These are phyloP conservation scores for Candolleomyces eurysporus DNA, from an alignment of 768 basidiomycete genomes.

Conservation along the genomic window DNA sequence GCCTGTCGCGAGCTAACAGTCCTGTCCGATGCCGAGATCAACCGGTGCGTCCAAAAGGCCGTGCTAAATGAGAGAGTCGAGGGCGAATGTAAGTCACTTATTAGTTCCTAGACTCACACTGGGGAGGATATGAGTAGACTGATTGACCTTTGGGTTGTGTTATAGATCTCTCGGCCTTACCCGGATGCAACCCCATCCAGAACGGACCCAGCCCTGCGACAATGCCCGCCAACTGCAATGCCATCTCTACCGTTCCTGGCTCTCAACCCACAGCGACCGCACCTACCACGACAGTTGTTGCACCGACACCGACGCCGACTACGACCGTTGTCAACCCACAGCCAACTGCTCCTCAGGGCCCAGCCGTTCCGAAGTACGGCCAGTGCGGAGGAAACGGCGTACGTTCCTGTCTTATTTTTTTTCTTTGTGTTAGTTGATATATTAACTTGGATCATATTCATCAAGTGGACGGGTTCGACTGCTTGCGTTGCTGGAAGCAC, in stretches of 20 bases:
- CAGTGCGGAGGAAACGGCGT: not conserved
- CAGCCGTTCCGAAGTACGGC: slow-evolving; percentile 1
- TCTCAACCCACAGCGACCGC: not conserved
- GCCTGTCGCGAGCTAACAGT: slow-evolving; percentile 8
- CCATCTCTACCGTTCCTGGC: not conserved
- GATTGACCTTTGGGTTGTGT: not conserved
- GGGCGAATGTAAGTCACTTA: slow-evolving; percentile 3
- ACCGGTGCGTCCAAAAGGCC: slow-evolving; percentile 1
- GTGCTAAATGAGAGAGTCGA: slow-evolving; percentile 7
- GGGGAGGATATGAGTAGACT: not conserved
- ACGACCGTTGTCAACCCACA: not conserved
- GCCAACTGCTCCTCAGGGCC: slow-evolving; percentile 1
- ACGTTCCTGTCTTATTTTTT: not conserved
- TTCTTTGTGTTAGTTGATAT: not conserved
- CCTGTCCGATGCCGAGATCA: slow-evolving; percentile 12
- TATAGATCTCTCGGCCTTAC: slow-evolving; percentile 6
- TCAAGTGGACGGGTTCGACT: not conserved
- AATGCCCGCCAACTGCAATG: slow-evolving; percentile 4
- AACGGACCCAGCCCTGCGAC: slow-evolving; percentile 7
- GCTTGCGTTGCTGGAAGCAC: not conserved
- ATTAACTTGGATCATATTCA: not conserved
- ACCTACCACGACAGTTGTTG: not conserved
- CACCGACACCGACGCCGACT: not conserved
- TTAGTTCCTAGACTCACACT: not conserved
- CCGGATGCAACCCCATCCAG: slow-evolving; percentile 12